phyloP scores from a whole-genome alignment of 495 filamentous ascomycete genomes.

The Penicillium steckii region DNA sequence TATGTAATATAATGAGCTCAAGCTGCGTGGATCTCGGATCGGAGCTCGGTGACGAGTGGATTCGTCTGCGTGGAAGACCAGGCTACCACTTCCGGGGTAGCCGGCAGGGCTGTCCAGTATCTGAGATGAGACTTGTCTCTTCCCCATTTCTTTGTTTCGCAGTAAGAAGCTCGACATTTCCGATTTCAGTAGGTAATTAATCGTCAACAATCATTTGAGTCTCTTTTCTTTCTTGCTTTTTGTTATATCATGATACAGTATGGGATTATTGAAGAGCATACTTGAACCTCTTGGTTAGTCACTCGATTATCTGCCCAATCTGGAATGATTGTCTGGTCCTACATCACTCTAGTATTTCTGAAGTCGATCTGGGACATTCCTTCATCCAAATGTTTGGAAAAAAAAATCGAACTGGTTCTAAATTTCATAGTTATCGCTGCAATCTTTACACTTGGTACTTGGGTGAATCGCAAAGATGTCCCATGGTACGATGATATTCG shows the following conservation, averaged over 20 bases:
- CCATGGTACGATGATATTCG: constrained; percentile 4
- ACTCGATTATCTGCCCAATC: background rate
- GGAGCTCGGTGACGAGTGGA: background rate
- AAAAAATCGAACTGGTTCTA: too few species aligned
- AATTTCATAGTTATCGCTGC: constrained; percentile 17
- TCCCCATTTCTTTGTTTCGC: too few species aligned
- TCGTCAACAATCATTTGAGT: too few species aligned
- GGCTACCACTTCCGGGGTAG: constrained; percentile 3
- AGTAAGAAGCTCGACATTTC: too few species aligned
- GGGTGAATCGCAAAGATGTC: constrained; percentile 18
- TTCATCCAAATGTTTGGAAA: too few species aligned
- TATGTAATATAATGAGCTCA: too few species aligned
- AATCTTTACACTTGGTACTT: constrained; percentile 20
- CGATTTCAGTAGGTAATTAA: too few species aligned
- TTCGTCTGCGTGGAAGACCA: background rate
- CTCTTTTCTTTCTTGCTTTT: too few species aligned
- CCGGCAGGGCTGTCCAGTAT: background rate
- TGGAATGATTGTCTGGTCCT: background rate
- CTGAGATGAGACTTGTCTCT: too few species aligned
- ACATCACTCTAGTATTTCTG: background rate
- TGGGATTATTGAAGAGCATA: constrained; percentile 19
- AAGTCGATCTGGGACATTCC: too few species aligned
- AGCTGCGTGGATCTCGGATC: background rate
- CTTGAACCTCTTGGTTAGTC: constrained; percentile 26
- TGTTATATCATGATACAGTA: constrained; percentile 2